These are phyloP conservation scores for Dryas integrifolia DNA, from an alignment of 331 rosid genomes.

Conservation along the genomic window DNA sequence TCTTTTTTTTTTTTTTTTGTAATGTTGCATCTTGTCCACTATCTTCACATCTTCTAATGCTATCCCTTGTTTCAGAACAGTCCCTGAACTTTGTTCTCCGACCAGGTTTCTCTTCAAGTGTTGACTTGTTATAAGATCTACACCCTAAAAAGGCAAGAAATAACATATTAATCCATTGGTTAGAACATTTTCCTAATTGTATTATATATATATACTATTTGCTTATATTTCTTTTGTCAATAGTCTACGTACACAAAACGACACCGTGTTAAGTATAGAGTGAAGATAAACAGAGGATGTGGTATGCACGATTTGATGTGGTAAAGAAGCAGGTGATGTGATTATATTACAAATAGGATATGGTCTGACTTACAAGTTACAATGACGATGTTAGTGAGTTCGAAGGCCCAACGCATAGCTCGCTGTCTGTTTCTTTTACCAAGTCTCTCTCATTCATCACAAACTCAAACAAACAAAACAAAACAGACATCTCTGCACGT, in stretches of 20 bases:
- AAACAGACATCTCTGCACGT: slow-evolving; percentile 38
- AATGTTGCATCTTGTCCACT: too few relatives aligned
- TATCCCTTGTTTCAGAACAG: too few relatives aligned
- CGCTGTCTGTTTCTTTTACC: slow-evolving; percentile 37
- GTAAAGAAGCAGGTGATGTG: neutral
- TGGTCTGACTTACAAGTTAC: neutral
- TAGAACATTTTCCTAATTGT: too few relatives aligned
- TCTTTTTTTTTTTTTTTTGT: neutral
- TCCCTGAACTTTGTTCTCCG: too few relatives aligned
- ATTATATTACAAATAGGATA: neutral
- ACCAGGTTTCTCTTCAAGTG: neutral
- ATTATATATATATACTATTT: too few relatives aligned
- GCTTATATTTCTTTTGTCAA: too few relatives aligned
- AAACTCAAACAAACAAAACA: slow-evolving; percentile 20
- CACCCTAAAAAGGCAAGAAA: too few relatives aligned
- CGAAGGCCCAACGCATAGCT: slow-evolving; percentile 42
- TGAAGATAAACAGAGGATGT: too few relatives aligned
- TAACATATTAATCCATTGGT: too few relatives aligned
- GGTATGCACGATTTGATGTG: neutral
- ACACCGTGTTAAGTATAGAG: too few relatives aligned
- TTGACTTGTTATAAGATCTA: neutral
- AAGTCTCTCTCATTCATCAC: slow-evolving; percentile 26
- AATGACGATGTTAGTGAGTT: neutral
- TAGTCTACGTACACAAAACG: too few relatives aligned
- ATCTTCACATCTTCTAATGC: neutral